Conservation (phyloP, 495 filamentous ascomycete species). For the Hypoxylon lienhwacheense region DNA sequence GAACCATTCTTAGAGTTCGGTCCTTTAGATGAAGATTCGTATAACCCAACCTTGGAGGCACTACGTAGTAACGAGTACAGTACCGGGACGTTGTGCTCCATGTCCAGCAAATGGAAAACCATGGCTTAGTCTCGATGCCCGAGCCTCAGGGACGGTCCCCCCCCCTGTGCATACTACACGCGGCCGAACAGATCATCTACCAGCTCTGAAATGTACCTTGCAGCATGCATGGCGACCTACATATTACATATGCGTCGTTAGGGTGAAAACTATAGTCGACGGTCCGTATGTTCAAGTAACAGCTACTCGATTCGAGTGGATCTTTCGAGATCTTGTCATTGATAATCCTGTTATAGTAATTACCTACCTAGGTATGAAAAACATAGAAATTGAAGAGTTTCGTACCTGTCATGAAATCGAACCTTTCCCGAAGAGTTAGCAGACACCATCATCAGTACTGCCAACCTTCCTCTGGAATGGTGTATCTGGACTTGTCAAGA, state of each 20-base stretch:
- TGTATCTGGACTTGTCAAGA: no score
- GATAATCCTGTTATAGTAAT: not conserved
- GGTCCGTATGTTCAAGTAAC: not conserved
- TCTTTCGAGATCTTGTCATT: not conserved
- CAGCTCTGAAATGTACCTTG: constrained; percentile 27
- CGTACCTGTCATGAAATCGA: no score
- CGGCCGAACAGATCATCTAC: constrained; percentile 17
- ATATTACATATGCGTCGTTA: constrained; percentile 17
- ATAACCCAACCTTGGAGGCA: not conserved
- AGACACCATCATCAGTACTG: not conserved
- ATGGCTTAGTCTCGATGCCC: constrained; percentile 13
- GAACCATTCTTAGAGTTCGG: constrained; percentile 1
- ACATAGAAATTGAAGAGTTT: no score
- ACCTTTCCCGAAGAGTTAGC: no score
- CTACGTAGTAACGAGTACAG: constrained; percentile 2
- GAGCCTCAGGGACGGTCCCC: constrained; percentile 15
- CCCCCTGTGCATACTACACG: constrained; percentile 12
- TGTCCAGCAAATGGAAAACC: constrained; percentile 5
- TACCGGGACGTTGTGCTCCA: constrained; percentile 13
- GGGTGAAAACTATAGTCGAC: constrained; percentile 8
- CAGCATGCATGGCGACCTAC: constrained; percentile 32
- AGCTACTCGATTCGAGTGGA: constrained; percentile 1
- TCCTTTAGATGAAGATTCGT: not conserved
- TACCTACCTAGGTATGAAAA: no score
- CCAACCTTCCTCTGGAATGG: not conserved